Conservation (phyloP, 306 rosid genomes). For the Sicyos baderoa region DNA sequence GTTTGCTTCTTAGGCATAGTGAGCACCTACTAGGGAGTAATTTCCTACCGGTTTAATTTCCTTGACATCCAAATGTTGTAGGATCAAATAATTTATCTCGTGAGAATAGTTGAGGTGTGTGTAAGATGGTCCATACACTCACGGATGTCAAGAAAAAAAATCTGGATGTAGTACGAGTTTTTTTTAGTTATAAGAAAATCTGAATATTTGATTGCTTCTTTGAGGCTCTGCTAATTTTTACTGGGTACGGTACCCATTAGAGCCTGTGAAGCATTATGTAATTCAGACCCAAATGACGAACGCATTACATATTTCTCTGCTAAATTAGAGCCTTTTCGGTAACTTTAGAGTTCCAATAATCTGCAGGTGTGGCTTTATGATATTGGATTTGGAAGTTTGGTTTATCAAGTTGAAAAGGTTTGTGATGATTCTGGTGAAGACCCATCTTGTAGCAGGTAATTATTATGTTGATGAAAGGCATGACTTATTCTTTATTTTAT, state of each 20-base stretch:
- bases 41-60: too few relatives aligned
- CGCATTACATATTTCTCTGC: background rate
- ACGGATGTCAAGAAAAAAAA: too few relatives aligned
- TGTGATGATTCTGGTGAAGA: conserved; percentile 93
- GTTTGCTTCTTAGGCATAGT: too few relatives aligned
- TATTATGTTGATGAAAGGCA: background rate
- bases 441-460: conserved; percentile 88
- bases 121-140: too few relatives aligned
- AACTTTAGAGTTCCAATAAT: conserved; percentile 24
- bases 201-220: background rate
- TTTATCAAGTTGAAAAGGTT: conserved; percentile 55
- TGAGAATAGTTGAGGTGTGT: too few relatives aligned
- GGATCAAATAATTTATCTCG: too few relatives aligned
- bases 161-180: too few relatives aligned
- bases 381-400: conserved; percentile 63
- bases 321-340: background rate
- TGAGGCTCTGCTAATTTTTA: background rate
- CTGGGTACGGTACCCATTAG: background rate
- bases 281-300: conserved; percentile 8
- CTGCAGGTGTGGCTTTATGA: conserved; percentile 88
- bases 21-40: too few relatives aligned
- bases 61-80: too few relatives aligned
- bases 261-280: background rate
- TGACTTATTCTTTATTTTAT: background rate
- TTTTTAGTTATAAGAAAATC: background rate